Evolutionary conservation across 208 protist species (phyloP).

Genomic region (Wallacemonas rigidus): DNA sequence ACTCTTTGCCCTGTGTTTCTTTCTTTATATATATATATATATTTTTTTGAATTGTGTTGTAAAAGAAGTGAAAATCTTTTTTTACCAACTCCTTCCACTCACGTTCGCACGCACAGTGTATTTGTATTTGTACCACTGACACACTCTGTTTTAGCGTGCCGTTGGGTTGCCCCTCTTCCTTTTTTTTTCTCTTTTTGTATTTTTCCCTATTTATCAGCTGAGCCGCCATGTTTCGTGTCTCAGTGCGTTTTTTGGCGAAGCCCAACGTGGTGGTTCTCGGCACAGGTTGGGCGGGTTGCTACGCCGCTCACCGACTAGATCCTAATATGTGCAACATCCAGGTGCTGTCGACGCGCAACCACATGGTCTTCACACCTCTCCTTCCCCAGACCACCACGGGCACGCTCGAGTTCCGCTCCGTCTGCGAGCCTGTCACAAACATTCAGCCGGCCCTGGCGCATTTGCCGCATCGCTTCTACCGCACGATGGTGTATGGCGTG

Average conservation of each 20-base stretch:
- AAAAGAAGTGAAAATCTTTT: background rate
- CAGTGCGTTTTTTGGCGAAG: conserved; percentile 43
- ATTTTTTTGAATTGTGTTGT: too few species aligned
- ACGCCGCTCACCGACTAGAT: conserved; percentile 76
- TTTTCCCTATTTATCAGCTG: conserved; percentile 6
- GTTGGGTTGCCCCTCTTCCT: background rate
- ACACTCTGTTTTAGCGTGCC: too few species aligned
- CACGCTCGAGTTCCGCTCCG: conserved; percentile 91
- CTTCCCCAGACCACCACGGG: conserved; percentile 90
- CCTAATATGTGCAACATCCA: conserved; percentile 82
- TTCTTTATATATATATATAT: too few species aligned
- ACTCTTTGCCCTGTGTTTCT: too few species aligned
- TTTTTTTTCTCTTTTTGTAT: background rate
- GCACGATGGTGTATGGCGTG: conserved; percentile 76
- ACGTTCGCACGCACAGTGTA: too few species aligned
- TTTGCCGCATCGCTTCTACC: conserved; percentile 76
- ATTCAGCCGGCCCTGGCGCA: conserved; percentile 85
- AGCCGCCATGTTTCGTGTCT: conserved; percentile 37
- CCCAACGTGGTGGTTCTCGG: conserved; percentile 90
- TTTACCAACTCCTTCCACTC: background rate
- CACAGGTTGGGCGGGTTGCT: conserved; percentile 90
- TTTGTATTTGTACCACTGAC: too few species aligned
- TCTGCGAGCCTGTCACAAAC: conserved; percentile 87
- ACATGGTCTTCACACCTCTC: conserved; percentile 96
- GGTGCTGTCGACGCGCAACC: conserved; percentile 89